Evolutionary conservation across 108 stramenopile genomes (phyloP).

Genomic region (Tribonema minus): DNA sequence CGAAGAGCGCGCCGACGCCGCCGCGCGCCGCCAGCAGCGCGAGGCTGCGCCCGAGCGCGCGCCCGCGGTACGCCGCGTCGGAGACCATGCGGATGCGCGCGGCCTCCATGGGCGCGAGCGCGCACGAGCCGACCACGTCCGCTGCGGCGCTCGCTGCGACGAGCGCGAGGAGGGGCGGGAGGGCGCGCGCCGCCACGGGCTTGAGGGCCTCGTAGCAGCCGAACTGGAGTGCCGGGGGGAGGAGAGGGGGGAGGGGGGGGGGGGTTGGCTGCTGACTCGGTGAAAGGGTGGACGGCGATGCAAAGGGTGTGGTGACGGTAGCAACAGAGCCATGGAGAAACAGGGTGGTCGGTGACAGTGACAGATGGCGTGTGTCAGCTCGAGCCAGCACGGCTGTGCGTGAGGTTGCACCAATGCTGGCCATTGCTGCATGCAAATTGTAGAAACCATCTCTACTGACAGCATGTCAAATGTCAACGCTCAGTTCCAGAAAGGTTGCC

Average conservation of each 20-base stretch:
- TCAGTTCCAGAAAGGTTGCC: too few relatives aligned
- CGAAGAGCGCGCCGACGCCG: conserved; percentile 59
- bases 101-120: conserved; percentile 81
- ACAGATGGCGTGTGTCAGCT: too few relatives aligned
- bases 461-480: too few relatives aligned
- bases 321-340: too few relatives aligned
- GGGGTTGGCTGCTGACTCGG: not conserved
- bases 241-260: not conserved
- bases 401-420: too few relatives aligned
- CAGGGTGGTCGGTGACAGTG: too few relatives aligned
- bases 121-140: conserved; percentile 75
- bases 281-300: too few relatives aligned
- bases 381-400: too few relatives aligned
- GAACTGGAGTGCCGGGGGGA: conserved; percentile 60
- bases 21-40: conserved; percentile 55
- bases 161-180: conserved; percentile 52
- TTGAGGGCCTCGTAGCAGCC: conserved; percentile 87
- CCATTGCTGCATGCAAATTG: too few relatives aligned
- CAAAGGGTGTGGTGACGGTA: too few relatives aligned
- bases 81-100: conserved; percentile 82
- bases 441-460: too few relatives aligned
- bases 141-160: conserved; percentile 72
- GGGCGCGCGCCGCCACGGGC: conserved; percentile 55
- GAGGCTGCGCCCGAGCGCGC: conserved; percentile 64
- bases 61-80: conserved; percentile 65